Conservation (phyloP, 2,329 filamentous ascomycete genomes). For the Colletotrichum sp. region DNA sequence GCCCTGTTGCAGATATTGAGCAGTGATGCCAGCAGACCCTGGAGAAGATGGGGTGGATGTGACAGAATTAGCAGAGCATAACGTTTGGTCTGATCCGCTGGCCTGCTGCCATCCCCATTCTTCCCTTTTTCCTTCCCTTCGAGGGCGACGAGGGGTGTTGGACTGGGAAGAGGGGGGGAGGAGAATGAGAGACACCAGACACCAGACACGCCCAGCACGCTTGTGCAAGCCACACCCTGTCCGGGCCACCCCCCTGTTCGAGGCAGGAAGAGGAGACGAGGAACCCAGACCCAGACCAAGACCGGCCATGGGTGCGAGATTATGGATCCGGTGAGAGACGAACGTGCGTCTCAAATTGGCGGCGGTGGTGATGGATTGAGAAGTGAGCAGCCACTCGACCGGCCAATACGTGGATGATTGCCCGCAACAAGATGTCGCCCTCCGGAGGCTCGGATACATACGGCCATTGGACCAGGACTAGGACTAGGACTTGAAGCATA, state of each 20-base stretch:
- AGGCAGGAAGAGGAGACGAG: constrained; percentile 18
- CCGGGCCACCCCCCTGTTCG: constrained; percentile 16
- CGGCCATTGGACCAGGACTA: not conserved
- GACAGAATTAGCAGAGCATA: constrained; percentile 38
- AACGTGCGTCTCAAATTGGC: constrained; percentile 20
- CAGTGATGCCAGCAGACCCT: constrained; percentile 24
- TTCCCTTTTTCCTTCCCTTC: not conserved
- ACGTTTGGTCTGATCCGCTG: constrained; percentile 36
- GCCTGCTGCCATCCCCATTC: constrained; percentile 30
- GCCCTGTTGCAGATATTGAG: constrained; percentile 43
- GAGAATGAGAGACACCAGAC: not conserved
- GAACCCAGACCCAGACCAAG: constrained; percentile 6
- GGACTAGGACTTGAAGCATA: not conserved
- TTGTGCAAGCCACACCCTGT: constrained; percentile 20
- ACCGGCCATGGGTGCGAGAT: constrained; percentile 16
- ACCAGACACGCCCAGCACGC: constrained; percentile 15
- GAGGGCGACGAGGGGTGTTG: not conserved
- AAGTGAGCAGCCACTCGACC: constrained; percentile 18
- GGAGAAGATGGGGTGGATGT: constrained; percentile 36
- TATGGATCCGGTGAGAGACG: constrained; percentile 23
- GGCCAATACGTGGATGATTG: not conserved
- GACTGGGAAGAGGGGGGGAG: constrained; percentile 7
- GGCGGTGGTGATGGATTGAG: constrained; percentile 16
- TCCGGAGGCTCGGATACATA: not conserved
- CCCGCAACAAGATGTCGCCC: not conserved